Evolutionary conservation across 768 basidiomycete genomes (phyloP).

Genomic region (Kwoniella newhampshirensis): DNA sequence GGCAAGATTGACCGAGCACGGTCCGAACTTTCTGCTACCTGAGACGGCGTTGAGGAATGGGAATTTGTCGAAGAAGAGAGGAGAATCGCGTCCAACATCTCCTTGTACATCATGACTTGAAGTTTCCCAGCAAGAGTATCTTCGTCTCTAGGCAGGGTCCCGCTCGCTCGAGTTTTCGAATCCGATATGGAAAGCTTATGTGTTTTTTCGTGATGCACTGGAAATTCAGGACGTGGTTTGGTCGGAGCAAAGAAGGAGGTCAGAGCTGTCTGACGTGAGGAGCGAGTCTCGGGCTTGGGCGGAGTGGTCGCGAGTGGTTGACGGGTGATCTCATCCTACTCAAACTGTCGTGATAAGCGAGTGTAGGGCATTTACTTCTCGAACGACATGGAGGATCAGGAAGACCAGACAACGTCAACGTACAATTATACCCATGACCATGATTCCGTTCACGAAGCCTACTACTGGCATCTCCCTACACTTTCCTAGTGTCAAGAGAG

Average conservation of each 20-base stretch:
- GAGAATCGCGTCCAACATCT: conserved; percentile 49
- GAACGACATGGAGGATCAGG: not conserved
- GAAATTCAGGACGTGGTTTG: conserved; percentile 13
- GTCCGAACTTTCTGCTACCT: not conserved
- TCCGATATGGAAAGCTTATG: conserved; percentile 52
- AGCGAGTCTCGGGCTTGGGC: not conserved
- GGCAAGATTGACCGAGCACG: conserved; percentile 32
- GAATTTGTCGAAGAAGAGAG: conserved; percentile 6
- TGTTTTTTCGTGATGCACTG: conserved; percentile 7
- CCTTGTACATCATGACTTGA: conserved; percentile 55
- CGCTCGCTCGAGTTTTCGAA: conserved; percentile 51
- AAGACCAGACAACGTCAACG: conserved; percentile 2
- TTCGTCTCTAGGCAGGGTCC: conserved; percentile 46
- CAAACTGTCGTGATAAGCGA: too few species aligned
- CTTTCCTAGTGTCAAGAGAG: conserved; percentile 58
- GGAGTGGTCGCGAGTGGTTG: conserved; percentile 27
- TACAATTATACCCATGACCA: conserved; percentile 73
- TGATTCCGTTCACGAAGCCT: conserved; percentile 65
- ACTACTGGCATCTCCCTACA: conserved; percentile 80
- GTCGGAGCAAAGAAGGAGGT: conserved; percentile 33
- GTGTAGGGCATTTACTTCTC: too few species aligned
- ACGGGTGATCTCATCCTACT: conserved; percentile 52
- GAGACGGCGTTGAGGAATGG: not conserved
- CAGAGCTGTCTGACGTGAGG: conserved; percentile 31
- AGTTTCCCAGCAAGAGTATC: conserved; percentile 49